Percentiles rank a stretch among this genome's conserved stretches.
Conservation (phyloP, 345 rosid species). For the Tarenaya hassleriana region DNA sequence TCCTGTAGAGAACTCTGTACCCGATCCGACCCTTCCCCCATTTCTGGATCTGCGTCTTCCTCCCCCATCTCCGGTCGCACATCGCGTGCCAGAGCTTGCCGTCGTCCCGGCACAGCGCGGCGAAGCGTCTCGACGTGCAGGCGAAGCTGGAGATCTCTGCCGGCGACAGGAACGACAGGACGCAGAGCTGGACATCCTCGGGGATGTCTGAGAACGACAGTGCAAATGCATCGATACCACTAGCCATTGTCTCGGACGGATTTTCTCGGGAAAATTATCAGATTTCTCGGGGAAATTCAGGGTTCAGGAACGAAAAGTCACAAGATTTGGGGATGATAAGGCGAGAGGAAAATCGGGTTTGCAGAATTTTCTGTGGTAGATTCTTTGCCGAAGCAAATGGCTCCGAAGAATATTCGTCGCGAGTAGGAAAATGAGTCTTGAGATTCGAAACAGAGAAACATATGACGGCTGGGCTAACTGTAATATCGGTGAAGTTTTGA, state of each 20-base stretch:
- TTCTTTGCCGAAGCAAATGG: too few species aligned
- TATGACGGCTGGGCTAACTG: too few species aligned
- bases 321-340: too few species aligned
- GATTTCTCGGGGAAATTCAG: not conserved
- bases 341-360: too few species aligned
- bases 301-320: too few species aligned
- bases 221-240: not conserved
- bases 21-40: slow-evolving; percentile 70
- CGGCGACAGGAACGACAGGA: slow-evolving; percentile 69
- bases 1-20: slow-evolving; percentile 55
- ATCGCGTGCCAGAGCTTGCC: slow-evolving; percentile 63
- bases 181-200: slow-evolving; percentile 72
- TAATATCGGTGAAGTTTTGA: too few species aligned
- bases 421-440: too few species aligned
- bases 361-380: too few species aligned
- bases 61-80: slow-evolving; percentile 77
- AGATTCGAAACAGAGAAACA: too few species aligned
- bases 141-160: slow-evolving; percentile 61
- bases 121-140: slow-evolving; percentile 69
- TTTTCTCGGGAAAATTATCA: not conserved
- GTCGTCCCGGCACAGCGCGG: slow-evolving; percentile 50
- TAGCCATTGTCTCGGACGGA: slow-evolving; percentile 6
- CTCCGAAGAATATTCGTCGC: too few species aligned
- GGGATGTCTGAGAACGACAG: slow-evolving; percentile 59
- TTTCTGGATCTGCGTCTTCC: slow-evolving; percentile 53